These are phyloP conservation scores for Tuber melanosporum DNA, from an alignment of 495 filamentous ascomycete genomes.

Conservation along the genomic window DNA sequence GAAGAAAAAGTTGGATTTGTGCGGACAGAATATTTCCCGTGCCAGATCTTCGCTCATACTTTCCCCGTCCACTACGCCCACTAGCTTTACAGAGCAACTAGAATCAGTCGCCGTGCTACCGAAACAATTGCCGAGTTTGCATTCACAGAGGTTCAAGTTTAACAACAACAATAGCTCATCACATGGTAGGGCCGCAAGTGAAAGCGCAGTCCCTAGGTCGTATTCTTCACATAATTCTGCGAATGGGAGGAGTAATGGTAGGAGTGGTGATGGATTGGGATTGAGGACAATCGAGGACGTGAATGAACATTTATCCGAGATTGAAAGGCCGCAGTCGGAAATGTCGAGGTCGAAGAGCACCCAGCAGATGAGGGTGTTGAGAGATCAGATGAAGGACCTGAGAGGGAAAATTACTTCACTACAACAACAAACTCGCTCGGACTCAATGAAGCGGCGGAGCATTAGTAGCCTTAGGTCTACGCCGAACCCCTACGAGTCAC, in stretches of 20 bases:
- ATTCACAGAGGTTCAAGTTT: conserved; percentile 26
- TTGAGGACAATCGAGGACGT: conserved; percentile 33
- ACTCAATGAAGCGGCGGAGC: conserved; percentile 74
- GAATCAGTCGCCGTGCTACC: conserved; percentile 30
- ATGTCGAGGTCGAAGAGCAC: conserved; percentile 39
- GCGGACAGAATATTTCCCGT: conserved; percentile 41
- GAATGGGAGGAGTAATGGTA: background rate
- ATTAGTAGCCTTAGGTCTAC: conserved; percentile 59
- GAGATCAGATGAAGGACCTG: conserved; percentile 87
- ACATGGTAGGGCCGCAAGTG: conserved; percentile 37
- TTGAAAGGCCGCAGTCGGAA: conserved; percentile 32
- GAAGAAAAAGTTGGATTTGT: conserved; percentile 41
- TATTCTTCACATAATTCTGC: background rate
- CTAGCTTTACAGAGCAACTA: conserved; percentile 36
- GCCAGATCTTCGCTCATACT: conserved; percentile 38
- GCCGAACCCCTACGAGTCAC: conserved; percentile 26
- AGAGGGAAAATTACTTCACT: conserved; percentile 84
- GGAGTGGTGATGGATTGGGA: conserved; percentile 18
- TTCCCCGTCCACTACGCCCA: conserved; percentile 33
- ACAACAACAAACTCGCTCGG: conserved; percentile 73
- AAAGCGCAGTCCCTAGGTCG: conserved; percentile 36
- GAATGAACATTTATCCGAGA: conserved; percentile 27
- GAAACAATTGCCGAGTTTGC: background rate
- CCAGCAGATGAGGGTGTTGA: conserved; percentile 70
- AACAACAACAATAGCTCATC: conserved; percentile 17